phyloP scores from a whole-genome alignment of 2,329 filamentous ascomycete genomes.

The Fusarium transvaalense region DNA sequence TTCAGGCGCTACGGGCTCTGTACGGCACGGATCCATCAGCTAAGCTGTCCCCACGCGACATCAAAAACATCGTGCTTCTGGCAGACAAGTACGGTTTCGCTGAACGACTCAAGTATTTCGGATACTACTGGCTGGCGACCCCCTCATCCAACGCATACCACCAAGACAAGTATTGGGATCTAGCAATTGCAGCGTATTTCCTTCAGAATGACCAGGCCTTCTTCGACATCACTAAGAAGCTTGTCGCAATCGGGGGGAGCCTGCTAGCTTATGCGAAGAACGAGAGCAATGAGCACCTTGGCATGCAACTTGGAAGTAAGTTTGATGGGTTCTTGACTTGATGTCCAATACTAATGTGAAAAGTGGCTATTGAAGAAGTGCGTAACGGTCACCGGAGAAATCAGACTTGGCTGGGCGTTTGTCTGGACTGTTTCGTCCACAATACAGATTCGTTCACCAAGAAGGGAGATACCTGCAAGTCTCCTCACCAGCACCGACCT shows the following conservation, averaged over 20 bases:
- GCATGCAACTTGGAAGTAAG: conserved; percentile 1
- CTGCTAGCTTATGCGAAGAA: neutral
- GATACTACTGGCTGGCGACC: neutral
- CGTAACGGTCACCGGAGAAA: neutral
- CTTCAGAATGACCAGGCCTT: neutral
- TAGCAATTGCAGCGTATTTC: neutral
- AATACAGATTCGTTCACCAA: neutral
- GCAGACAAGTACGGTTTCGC: neutral
- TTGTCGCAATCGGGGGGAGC: neutral
- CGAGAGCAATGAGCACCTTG: neutral
- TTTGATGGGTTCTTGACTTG: neutral
- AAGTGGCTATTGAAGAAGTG: conserved; percentile 19
- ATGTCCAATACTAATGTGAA: neutral
- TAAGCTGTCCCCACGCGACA: fast-evolving
- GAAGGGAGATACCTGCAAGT: neutral
- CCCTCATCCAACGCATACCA: fast-evolving
- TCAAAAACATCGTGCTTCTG: neutral
- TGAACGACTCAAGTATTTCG: fast-evolving
- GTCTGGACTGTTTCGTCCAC: neutral
- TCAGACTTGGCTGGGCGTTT: neutral
- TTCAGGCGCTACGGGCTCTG: fast-evolving
- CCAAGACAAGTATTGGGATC: fast-evolving
- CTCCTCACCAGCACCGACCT: neutral
- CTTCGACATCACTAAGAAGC: neutral
- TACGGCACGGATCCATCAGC: neutral